Conservation (phyloP, 768 basidiomycete genomes). For the Bullera alba region DNA sequence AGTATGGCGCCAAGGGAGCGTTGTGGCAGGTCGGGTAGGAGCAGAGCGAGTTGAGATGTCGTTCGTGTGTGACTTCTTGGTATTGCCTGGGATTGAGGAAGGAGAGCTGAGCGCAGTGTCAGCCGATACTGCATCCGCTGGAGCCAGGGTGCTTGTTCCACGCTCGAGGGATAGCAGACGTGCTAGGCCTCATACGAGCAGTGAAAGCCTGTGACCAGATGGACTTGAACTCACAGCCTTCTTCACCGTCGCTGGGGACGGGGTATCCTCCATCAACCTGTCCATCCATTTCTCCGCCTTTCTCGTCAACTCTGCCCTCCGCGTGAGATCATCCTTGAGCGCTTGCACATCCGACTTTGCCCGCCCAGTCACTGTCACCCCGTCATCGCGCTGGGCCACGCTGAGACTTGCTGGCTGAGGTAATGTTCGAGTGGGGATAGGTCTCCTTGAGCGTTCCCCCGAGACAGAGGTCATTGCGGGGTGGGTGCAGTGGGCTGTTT, state of each 20-base stretch:
- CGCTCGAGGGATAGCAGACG: too few species aligned
- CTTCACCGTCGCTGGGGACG: slow-evolving; percentile 23
- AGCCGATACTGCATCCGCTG: too few species aligned
- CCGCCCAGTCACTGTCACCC: background rate
- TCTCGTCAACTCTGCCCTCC: slow-evolving; percentile 19
- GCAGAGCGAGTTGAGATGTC: slow-evolving; percentile 37
- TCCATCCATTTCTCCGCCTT: slow-evolving; percentile 40
- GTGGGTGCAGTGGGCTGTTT: too few species aligned
- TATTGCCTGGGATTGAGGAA: slow-evolving; percentile 36
- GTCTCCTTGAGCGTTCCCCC: background rate
- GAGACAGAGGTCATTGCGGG: too few species aligned
- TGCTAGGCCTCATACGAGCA: too few species aligned
- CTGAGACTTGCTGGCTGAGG: background rate
- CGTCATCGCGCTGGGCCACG: background rate
- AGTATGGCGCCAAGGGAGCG: slow-evolving; percentile 22
- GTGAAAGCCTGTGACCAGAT: too few species aligned
- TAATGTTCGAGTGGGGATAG: background rate
- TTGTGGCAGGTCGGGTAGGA: slow-evolving; percentile 39
- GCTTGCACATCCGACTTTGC: slow-evolving; percentile 5
- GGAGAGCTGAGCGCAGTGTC: too few species aligned
- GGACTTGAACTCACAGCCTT: slow-evolving; percentile 26
- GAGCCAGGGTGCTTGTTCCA: too few species aligned
- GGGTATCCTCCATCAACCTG: slow-evolving; percentile 34
- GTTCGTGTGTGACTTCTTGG: slow-evolving; percentile 34
- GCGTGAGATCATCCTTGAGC: slow-evolving; percentile 8